Evolutionary conservation across 768 basidiomycete genomes (phyloP).

Genomic region (Xerocomus potaroensis): DNA sequence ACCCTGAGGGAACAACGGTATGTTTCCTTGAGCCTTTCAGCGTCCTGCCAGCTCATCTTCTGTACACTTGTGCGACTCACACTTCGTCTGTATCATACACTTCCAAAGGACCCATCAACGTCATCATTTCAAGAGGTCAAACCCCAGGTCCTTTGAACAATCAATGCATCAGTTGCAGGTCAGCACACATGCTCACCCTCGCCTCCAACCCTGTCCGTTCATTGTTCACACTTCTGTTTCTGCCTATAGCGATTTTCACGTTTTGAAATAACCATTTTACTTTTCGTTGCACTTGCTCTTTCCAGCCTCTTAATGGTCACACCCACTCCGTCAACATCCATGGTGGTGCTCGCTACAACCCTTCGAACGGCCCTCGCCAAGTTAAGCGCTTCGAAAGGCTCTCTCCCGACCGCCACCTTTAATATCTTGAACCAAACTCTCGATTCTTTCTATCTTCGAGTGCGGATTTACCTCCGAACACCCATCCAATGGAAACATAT

Average conservation of each 20-base stretch:
- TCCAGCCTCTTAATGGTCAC: conserved; percentile 9
- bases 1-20: not conserved
- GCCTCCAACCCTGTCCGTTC: not conserved
- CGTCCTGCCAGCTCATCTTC: too few relatives aligned
- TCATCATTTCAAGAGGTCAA: not conserved
- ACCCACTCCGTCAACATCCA: not conserved
- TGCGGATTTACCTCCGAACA: conserved; percentile 7
- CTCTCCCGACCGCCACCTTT: conserved; percentile 7
- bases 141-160: conserved; percentile 9
- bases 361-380: conserved; percentile 6
- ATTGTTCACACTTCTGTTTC: not conserved
- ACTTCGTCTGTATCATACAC: too few relatives aligned
- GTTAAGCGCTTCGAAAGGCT: not conserved
- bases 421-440: conserved; percentile 10
- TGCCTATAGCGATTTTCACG: conserved; percentile 1
- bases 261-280: conserved; percentile 1
- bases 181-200: not conserved
- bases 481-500: conserved; percentile 10
- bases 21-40: not conserved
- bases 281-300: conserved; percentile 10
- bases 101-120: not conserved
- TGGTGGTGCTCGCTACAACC: conserved; percentile 1
- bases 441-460: conserved; percentile 12
- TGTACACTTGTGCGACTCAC: not conserved
- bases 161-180: conserved; percentile 9